phyloP scores from a whole-genome alignment of 768 basidiomycete species.

The Russula emetica region DNA sequence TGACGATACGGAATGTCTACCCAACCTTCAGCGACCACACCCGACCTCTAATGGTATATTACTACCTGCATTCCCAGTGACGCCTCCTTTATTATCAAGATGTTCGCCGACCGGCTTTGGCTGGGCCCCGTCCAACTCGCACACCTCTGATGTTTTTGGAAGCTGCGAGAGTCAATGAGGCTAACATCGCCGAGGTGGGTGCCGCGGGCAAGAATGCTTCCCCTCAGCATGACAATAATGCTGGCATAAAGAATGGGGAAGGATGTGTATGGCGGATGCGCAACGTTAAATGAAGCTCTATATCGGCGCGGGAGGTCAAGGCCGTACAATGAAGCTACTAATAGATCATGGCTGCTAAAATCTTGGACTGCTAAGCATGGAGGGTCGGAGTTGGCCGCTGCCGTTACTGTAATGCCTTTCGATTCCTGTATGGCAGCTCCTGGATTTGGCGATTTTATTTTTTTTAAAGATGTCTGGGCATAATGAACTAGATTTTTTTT shows the following conservation, averaged over 20 bases:
- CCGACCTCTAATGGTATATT: no score
- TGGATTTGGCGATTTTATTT: neutral
- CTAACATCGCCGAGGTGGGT: neutral
- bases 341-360: slow-evolving; percentile 2
- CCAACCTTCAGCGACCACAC: neutral
- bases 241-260: neutral
- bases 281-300: neutral
- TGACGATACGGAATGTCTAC: neutral
- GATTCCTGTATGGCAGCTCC: neutral
- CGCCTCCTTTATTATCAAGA: neutral
- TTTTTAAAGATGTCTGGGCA: no score
- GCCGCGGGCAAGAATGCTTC: slow-evolving; percentile 22
- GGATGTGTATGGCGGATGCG: neutral
- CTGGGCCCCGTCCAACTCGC: neutral
- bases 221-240: slow-evolving; percentile 29
- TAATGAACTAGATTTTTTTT: no score
- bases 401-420: neutral
- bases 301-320: neutral
- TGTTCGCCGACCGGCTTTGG: neutral
- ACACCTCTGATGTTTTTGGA: neutral
- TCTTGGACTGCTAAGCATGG: neutral
- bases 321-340: neutral
- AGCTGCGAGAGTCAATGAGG: neutral
- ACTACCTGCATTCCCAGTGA: neutral
- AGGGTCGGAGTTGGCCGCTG: neutral